Percentiles rank a stretch among this genome's conserved stretches.
phyloP scores from a whole-genome alignment of 495 filamentous ascomycete species.

The Filosporella fistucella region DNA sequence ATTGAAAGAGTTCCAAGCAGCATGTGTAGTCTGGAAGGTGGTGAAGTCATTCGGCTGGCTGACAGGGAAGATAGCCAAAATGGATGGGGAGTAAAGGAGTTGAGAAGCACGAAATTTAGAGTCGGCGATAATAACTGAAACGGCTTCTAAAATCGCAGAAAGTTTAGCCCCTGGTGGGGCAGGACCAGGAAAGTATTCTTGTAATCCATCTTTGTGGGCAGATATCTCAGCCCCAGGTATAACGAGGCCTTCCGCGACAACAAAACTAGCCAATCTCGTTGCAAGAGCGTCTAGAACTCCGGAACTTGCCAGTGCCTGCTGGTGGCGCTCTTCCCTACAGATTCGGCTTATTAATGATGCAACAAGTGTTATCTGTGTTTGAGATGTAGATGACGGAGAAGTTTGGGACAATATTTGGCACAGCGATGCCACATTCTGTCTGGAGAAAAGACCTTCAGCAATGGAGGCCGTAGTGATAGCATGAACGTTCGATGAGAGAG shows the following conservation, averaged over 20 bases:
- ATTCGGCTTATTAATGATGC: slow-evolving; percentile 59
- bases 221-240: slow-evolving; percentile 48
- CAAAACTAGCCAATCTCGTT: slow-evolving; percentile 68
- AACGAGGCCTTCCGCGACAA: slow-evolving; percentile 61
- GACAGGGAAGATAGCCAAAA: slow-evolving; percentile 65
- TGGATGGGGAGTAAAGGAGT: slow-evolving; percentile 72
- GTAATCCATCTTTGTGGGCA: slow-evolving; percentile 37
- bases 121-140: slow-evolving; percentile 71
- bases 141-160: slow-evolving; percentile 71
- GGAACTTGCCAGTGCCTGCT: slow-evolving; percentile 58
- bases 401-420: slow-evolving; percentile 60
- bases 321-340: slow-evolving; percentile 64
- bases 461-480: slow-evolving; percentile 34
- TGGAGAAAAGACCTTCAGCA: slow-evolving; percentile 59
- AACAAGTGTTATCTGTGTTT: slow-evolving; percentile 65
- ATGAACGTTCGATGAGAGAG: slow-evolving; percentile 32
- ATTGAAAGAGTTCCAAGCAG: slow-evolving; percentile 34
- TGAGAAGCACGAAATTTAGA: slow-evolving; percentile 74
- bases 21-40: slow-evolving; percentile 17
- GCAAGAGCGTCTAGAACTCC: slow-evolving; percentile 80
- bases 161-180: slow-evolving; percentile 57
- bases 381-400: slow-evolving; percentile 40
- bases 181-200: slow-evolving; percentile 44
- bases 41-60: slow-evolving; percentile 16
- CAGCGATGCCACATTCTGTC: slow-evolving; percentile 52